Evolutionary conservation across 177 flowering plant genomes (phyloP).

Genomic region (Tripterygium wilfordii): DNA sequence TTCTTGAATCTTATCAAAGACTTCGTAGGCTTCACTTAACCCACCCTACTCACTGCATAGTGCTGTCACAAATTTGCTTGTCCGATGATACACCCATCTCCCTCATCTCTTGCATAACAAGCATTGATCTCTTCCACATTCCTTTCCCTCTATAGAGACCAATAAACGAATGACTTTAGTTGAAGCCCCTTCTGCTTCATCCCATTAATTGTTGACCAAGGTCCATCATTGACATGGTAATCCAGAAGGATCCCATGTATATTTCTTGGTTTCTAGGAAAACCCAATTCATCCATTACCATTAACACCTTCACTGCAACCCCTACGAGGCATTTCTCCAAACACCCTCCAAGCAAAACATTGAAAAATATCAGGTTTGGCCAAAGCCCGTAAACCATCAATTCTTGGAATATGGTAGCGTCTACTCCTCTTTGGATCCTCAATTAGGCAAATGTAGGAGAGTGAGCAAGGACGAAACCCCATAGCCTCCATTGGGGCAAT

Average conservation of each 20-base stretch:
- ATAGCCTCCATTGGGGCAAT: conserved; percentile 59
- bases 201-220: conserved; percentile 46
- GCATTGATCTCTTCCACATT: conserved; percentile 85
- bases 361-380: conserved; percentile 33
- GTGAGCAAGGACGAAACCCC: conserved; percentile 35
- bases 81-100: conserved; percentile 51
- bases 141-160: conserved; percentile 73
- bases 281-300: conserved; percentile 34
- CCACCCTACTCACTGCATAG: conserved; percentile 75
- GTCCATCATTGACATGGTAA: conserved; percentile 50
- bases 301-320: conserved; percentile 34
- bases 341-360: conserved; percentile 51
- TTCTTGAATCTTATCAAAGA: conserved; percentile 54
- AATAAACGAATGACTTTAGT: conserved; percentile 48
- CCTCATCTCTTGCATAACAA: conserved; percentile 51
- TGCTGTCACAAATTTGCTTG: conserved; percentile 54
- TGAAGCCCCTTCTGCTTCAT: conserved; percentile 49
- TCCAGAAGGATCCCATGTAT: conserved; percentile 52
- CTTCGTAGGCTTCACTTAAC: conserved; percentile 57
- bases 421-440: conserved; percentile 59
- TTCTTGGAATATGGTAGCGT: conserved; percentile 64
- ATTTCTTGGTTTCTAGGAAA: conserved; percentile 41
- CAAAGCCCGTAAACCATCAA: conserved; percentile 34
- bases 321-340: conserved; percentile 59
- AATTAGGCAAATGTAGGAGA: conserved; percentile 43